These are phyloP conservation scores for Papiliotrema fonsecae DNA, from an alignment of 1,284 basidiomycete genomes.

Conservation along the genomic window DNA sequence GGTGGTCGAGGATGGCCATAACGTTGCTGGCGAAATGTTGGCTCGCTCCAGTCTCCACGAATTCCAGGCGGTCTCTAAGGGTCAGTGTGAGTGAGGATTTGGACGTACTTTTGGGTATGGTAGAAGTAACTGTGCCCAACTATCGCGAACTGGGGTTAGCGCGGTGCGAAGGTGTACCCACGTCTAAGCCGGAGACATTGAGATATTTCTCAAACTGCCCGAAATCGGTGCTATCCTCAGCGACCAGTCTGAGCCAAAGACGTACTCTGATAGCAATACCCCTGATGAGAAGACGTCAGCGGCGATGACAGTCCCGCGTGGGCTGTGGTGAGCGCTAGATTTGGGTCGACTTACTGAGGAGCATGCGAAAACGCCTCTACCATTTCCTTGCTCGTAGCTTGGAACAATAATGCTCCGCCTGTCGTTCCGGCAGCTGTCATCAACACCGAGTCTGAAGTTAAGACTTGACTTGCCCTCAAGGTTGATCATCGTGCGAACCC, in stretches of 20 bases:
- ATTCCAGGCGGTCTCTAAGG: conserved; percentile 27
- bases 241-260: conserved; percentile 15
- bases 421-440: conserved; percentile 84
- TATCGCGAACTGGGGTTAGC: conserved; percentile 69
- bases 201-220: conserved; percentile 91
- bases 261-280: conserved; percentile 81
- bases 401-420: conserved; percentile 88
- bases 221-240: conserved; percentile 69
- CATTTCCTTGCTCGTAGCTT: conserved; percentile 92
- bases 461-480: too few species aligned
- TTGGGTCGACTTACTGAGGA: conserved; percentile 56
- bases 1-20: conserved; percentile 71
- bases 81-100: too few species aligned
- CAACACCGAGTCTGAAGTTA: too few species aligned
- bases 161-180: conserved; percentile 44
- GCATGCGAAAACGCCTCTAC: conserved; percentile 83
- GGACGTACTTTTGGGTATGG: conserved; percentile 72
- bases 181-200: conserved; percentile 77
- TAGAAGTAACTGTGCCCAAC: conserved; percentile 89
- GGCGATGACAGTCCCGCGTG: conserved; percentile 85
- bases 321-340: conserved; percentile 50
- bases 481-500: conserved; percentile 83
- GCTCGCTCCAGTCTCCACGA: conserved; percentile 35
- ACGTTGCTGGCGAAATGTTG: conserved; percentile 92
- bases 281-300: conserved; percentile 94